These are phyloP conservation scores for Dinochytrium kinnereticum DNA, from an alignment of 371 early-diverging fungal species.

Conservation along the genomic window DNA sequence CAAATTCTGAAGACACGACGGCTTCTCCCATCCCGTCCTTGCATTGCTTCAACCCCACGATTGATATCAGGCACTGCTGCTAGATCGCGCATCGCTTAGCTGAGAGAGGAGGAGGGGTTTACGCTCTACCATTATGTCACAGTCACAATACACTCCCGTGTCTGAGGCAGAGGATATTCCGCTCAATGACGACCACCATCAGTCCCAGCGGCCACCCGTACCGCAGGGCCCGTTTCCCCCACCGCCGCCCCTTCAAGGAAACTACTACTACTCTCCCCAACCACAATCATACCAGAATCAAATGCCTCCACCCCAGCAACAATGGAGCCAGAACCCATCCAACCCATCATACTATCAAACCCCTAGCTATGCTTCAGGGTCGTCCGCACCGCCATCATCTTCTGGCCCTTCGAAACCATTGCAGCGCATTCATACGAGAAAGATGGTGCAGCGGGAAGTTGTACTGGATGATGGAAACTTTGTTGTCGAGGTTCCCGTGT, in stretches of 20 bases:
- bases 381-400: not conserved
- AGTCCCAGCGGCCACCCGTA: not conserved
- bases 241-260: slow-evolving; percentile 5
- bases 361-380: not conserved
- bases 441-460: slow-evolving; percentile 13
- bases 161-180: too few species aligned
- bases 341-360: not conserved
- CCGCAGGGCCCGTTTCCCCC: not conserved
- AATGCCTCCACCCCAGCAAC: not conserved
- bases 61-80: too few species aligned
- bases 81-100: too few species aligned
- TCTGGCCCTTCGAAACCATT: not conserved
- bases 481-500: slow-evolving; percentile 45
- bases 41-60: too few species aligned
- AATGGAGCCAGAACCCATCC: not conserved
- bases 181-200: not conserved
- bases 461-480: slow-evolving; percentile 38
- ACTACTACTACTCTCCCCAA: not conserved
- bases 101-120: too few species aligned
- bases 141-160: slow-evolving; percentile 5
- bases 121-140: too few species aligned
- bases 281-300: not conserved
- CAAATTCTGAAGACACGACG: too few species aligned
- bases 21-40: too few species aligned
- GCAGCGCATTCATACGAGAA: slow-evolving; percentile 2